Evolutionary conservation across 1,284 basidiomycete species (phyloP), one percentile per base, ranked within the genome.

Genomic region (Hemileccinum hortonii): DNA sequence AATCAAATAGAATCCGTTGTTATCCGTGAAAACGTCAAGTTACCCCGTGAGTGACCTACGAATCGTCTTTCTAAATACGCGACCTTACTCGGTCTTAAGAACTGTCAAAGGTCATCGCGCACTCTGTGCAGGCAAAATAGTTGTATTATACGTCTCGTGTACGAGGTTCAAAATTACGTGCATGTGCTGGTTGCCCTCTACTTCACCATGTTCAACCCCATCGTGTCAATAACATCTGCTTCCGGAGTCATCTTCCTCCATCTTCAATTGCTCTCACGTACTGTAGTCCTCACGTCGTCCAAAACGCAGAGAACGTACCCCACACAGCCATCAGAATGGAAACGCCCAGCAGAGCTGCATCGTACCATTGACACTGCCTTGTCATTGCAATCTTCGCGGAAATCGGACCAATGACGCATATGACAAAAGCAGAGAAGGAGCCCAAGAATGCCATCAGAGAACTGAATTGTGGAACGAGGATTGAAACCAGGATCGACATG

Each of bases 1-100:
- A 98, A 97, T 73, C 90, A 94, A 66, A 92, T 97, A 64, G 91
- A 94, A 70, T 91, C 94, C 1, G 91, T 91, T n/a, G 83, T 96
- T 38, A 90, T 96, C 41, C 90, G 92, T 72, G 94, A 97, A 76
- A 86, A 81, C 61, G 90, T 97, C 59, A 88, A 89, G 69, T 77
- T 97, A 53, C 85, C 86, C 60, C 94, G 93, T 95, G 73, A 69
- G 91, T 83, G 38, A 21, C 36, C 14, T 33, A 51, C 24, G 18
- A n/a, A 24, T n/a, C 26, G 15, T 16, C 50, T 47, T 26, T 18
- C 42, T 10, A 37, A 40, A 39, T 42, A 5, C 15, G 26, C 47
- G 26, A 21, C 47, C 46, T 57, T 38, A 54, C 35, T 16, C 42
- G 3, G 50, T 46, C 47, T 64, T 51, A 65, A 95, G 92, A 94